Evolutionary conservation across 495 filamentous ascomycete species (phyloP).

Genomic region (Chaetomium cochliodes): DNA sequence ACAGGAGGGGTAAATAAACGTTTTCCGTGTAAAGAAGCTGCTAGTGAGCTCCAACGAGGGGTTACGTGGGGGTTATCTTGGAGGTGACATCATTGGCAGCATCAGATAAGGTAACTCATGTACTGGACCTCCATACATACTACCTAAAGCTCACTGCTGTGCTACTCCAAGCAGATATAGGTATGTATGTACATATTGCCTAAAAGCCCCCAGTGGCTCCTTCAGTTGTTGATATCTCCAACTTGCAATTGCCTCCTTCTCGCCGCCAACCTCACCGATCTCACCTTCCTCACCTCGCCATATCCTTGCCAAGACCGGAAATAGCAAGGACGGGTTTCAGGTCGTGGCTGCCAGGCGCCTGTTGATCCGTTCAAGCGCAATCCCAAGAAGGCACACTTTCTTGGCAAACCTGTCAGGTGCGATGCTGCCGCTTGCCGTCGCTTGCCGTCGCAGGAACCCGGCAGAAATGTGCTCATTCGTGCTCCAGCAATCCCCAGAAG

Average conservation of each 20-base stretch:
- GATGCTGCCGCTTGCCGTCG: neutral
- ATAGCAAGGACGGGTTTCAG: neutral
- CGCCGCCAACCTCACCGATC: no score
- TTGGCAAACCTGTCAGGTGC: conserved; percentile 11
- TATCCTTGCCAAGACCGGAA: neutral
- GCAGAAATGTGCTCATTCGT: conserved; percentile 21
- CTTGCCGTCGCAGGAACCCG: neutral
- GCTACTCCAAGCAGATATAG: no score
- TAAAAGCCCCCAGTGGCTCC: no score
- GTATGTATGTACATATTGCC: no score
- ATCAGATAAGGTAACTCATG: no score
- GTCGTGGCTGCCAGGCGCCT: neutral
- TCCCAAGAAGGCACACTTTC: neutral
- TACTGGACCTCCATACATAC: no score
- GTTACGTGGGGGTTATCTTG: neutral
- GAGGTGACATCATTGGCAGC: neutral
- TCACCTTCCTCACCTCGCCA: no score
- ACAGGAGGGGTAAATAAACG: neutral
- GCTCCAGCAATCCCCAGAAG: conserved; percentile 1
- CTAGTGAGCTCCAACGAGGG: neutral
- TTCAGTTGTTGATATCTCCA: neutral
- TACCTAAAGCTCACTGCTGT: no score
- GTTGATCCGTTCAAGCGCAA: neutral
- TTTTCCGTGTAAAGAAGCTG: neutral
- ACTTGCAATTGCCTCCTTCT: neutral